Conservation (phyloP, 352 stramenopile species). For the Phytophthora litchii region DNA sequence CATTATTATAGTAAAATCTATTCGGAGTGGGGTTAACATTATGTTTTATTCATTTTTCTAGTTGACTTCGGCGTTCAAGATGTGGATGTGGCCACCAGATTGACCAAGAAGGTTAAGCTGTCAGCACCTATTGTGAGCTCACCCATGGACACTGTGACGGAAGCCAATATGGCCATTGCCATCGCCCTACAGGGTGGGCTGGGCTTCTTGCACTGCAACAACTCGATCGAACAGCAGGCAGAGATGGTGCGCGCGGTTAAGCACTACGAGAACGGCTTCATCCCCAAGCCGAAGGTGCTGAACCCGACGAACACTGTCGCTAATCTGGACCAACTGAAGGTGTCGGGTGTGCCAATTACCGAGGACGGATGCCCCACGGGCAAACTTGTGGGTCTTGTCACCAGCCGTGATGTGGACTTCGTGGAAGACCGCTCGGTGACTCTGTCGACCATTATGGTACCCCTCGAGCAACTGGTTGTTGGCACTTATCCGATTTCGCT, state of each 20-base stretch:
- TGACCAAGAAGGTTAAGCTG: conserved; percentile 94
- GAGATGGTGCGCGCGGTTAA: conserved; percentile 93
- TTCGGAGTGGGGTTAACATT: neutral
- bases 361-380: conserved; percentile 94
- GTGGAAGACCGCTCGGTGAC: conserved; percentile 88
- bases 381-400: conserved; percentile 97
- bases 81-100: conserved; percentile 90
- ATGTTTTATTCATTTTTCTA: conserved; percentile 11
- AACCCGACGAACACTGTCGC: conserved; percentile 91
- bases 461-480: conserved; percentile 82
- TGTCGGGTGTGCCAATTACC: conserved; percentile 98
- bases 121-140: conserved; percentile 95
- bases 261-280: conserved; percentile 99
- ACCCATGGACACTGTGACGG: conserved; percentile 99
- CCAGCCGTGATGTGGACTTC: conserved; percentile 98
- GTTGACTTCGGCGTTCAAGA: conserved; percentile 95
- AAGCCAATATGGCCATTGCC: conserved; percentile 97
- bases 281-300: conserved; percentile 96
- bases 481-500: conserved; percentile 94
- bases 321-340: conserved; percentile 94
- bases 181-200: conserved; percentile 98
- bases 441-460: conserved; percentile 81
- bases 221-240: conserved; percentile 94
- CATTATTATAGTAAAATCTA: neutral
- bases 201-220: conserved; percentile 99